Evolutionary conservation across 2,329 filamentous ascomycete species (phyloP).

Genomic region (Xylaria sp.): DNA sequence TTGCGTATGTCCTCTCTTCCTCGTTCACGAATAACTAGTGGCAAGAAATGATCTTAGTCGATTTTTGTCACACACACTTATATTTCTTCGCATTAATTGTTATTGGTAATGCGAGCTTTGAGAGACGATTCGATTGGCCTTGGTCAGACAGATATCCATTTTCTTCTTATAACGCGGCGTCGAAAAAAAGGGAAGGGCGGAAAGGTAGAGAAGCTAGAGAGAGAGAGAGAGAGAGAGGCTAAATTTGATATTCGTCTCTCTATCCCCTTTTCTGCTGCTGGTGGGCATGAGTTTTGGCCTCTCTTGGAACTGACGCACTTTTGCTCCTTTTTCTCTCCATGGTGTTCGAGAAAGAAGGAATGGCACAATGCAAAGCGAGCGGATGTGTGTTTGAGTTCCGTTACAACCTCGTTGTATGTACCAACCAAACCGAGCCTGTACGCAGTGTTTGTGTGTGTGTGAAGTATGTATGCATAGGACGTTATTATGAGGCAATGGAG

Average conservation of each 20-base stretch:
- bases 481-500: slow-evolving; percentile 36
- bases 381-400: slow-evolving; percentile 18
- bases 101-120: slow-evolving; percentile 29
- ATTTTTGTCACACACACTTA: slow-evolving; percentile 2
- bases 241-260: not conserved
- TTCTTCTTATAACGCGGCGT: slow-evolving; percentile 25
- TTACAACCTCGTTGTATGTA: slow-evolving; percentile 28
- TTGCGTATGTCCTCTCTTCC: slow-evolving; percentile 20
- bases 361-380: slow-evolving; percentile 3
- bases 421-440: slow-evolving; percentile 14
- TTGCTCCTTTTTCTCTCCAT: not conserved
- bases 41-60: slow-evolving; percentile 5
- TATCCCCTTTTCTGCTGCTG: slow-evolving; percentile 2
- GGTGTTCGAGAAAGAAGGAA: not conserved
- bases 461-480: slow-evolving; percentile 31
- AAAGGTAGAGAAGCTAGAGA: slow-evolving; percentile 3
- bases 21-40: not conserved
- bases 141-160: slow-evolving; percentile 19
- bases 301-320: slow-evolving; percentile 5
- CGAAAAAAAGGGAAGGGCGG: slow-evolving; percentile 28
- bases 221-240: not conserved
- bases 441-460: slow-evolving; percentile 17
- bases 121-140: not conserved
- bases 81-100: slow-evolving; percentile 19
- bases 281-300: not conserved